Base-by-base conservation (phyloP, 148 eudicot genomes). In the Oxyria digyna region DNA sequence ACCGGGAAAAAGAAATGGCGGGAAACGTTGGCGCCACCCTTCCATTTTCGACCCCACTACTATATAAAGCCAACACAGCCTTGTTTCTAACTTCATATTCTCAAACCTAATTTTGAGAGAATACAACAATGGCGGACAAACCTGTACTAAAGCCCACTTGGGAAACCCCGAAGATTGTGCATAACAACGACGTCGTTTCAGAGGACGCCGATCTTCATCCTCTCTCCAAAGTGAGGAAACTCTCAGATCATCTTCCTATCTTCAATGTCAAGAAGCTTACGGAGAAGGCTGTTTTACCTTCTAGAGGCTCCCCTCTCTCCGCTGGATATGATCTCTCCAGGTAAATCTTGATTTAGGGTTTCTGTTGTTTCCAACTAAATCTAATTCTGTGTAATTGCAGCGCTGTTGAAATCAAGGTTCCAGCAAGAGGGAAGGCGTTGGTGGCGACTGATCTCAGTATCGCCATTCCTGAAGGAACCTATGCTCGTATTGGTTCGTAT, bases 251-350 rank as follows among this genome's bases (percentile, higher is more conserved):
- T 32, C 27, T 54, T 14, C 23, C 67, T n/a, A 14, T 54, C 68
- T 75, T 87, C 29, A 78, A 76, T 52, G 88, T 89, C 14, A 89
- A 89, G 67, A 93, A 83, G 74, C 81, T 93, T 23, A 89, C 96
- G 0, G 94, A 87, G 14, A 89, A 83, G 18, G 98, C 96, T 10
- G 75, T 83, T 48, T 45, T 87, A 42, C 96, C 98, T 2, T 73
- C 85, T 0, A 74, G 94, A 29, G 94, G 73, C 9, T 89, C 96
- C 9, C 75, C 77, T 66, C 76, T 84, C 27, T 75, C 94, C 6
- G 96, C 94, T 7, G 96, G 98, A 15, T 89, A 85, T 35, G 98
- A 92, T 79, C 91, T 92, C 41, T 90, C 89, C 55, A 89, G 96
- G 96, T 83, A 45, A 42, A 11, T 31, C 3, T 54, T 14, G 12